Evolutionary conservation across 768 basidiomycete species (phyloP), one percentile per base, ranked within the genome.

Genomic region (Kwoniella mangroviensis): DNA sequence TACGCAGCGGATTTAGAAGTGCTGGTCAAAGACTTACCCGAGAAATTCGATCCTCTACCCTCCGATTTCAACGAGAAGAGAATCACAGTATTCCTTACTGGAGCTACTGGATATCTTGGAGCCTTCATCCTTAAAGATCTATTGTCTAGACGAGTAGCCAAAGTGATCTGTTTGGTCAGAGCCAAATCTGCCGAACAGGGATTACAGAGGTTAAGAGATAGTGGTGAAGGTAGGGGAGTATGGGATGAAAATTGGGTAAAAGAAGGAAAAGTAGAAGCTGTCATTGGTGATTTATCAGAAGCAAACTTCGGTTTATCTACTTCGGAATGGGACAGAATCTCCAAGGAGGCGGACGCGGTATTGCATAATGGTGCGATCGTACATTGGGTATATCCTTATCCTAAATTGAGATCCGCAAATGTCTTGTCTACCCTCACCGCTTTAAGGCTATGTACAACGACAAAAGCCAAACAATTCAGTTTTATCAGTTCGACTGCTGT

Each of bases 341-440:
- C 90, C 1, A 78, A 84, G 21, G 91, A 94, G 78, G 89, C 90
- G 0, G 94, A 98, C 78, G 89, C 88, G 0, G 86, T 99, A 42
- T 77, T 98, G 56, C 97, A 99, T 81, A 99, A 99, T 73, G 97
- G 97, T 43, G 97, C 97, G n/a, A 83, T 98, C 83, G 96, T 98
- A 15, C 97, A 99, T 79, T 99, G 97, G 97, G 93, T 99, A 2
- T 99, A 97, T 83, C 94, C 94, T 0, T 99, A 99, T 84, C 91
- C 95, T 81, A 93, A 90, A 81, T 87, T 99, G 12, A 91, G 95
- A 7, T 87, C 90, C 0, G 88, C 95, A 15, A 99, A 99, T 82
- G 97, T 98, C n/a, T 79, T 95, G 12, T 90, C 91, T 0, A 99
- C 97, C 6, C 79, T 99, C 67, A 91, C 91, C 2, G 90, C 90